Percentiles rank a stretch among this genome's conserved stretches.
phyloP scores from a whole-genome alignment of 179 eudicot species.

The Carnegiea gigantea region DNA sequence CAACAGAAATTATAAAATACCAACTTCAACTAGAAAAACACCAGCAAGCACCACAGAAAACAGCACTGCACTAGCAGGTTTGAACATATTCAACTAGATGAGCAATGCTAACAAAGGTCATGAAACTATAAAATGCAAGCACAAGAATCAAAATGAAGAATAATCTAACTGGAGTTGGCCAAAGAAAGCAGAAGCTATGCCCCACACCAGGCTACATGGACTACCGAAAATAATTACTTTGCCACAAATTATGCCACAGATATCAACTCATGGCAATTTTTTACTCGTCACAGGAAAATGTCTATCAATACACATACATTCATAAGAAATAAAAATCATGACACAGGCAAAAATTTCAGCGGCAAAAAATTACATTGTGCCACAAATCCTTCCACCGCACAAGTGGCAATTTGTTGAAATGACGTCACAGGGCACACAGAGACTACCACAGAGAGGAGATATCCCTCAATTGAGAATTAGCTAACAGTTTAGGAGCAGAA shows the following conservation, averaged over 20 bases:
- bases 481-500: not conserved
- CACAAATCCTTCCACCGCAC: too few relatives aligned
- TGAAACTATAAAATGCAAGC: not conserved
- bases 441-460: not conserved
- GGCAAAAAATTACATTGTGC: too few relatives aligned
- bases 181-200: not conserved
- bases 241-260: too few relatives aligned
- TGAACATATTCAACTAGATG: not conserved
- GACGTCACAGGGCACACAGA: not conserved
- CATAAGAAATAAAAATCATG: too few relatives aligned
- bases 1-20: not conserved
- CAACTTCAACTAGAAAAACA: not conserved
- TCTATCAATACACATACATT: too few relatives aligned
- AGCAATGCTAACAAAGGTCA: too few relatives aligned
- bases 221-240: too few relatives aligned
- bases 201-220: not conserved
- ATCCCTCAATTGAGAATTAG: not conserved
- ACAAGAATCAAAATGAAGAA: not conserved
- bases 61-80: not conserved
- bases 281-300: too few relatives aligned
- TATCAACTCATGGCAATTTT: too few relatives aligned
- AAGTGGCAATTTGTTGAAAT: too few relatives aligned
- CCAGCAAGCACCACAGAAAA: not conserved
- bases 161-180: not conserved
- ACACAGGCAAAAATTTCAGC: too few relatives aligned